These are phyloP conservation scores for Globisporangium abappressorium DNA, from an alignment of 352 stramenopile species.

Conservation along the genomic window DNA sequence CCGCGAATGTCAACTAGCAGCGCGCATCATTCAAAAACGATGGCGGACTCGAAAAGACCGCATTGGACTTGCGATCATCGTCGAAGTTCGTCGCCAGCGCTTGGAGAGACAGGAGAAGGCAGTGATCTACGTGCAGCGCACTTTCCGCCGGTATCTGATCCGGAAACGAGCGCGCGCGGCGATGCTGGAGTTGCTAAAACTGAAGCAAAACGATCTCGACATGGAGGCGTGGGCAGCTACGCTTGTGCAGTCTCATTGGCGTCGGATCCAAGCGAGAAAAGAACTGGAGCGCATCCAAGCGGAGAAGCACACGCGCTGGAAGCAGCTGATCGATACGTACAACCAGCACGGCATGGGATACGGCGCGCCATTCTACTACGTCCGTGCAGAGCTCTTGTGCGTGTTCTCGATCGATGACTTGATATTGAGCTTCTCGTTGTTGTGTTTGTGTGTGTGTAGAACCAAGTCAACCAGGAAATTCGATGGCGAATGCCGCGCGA, in stretches of 20 bases:
- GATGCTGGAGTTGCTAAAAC: slow-evolving; percentile 41
- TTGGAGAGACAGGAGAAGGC: slow-evolving; percentile 31
- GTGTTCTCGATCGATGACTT: slow-evolving; percentile 1
- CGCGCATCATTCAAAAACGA: slow-evolving; percentile 43
- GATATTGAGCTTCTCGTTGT: slow-evolving; percentile 4
- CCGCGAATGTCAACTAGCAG: slow-evolving; percentile 32
- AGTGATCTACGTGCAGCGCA: slow-evolving; percentile 42
- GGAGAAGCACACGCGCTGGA: slow-evolving; percentile 78
- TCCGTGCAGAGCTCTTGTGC: slow-evolving; percentile 23
- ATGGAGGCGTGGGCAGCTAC: slow-evolving; percentile 72
- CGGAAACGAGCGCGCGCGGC: slow-evolving; percentile 39
- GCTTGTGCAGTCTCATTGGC: slow-evolving; percentile 69
- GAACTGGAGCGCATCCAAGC: slow-evolving; percentile 33
- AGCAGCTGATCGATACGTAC: slow-evolving; percentile 87
- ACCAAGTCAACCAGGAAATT: slow-evolving; percentile 90
- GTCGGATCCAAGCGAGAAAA: slow-evolving; percentile 34
- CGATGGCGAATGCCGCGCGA: slow-evolving; percentile 89
- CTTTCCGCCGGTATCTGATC: slow-evolving; percentile 41
- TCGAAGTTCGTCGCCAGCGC: slow-evolving; percentile 32
- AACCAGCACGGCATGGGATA: slow-evolving; percentile 67
- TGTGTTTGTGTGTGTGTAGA: slow-evolving; percentile 47
- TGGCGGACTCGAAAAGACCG: slow-evolving; percentile 50
- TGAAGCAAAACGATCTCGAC: slow-evolving; percentile 40
- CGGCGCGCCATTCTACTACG: slow-evolving; percentile 91
- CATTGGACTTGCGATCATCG: slow-evolving; percentile 35